Base-by-base conservation (phyloP, 2,329 filamentous ascomycete species). In the Hypoxylon sp. region DNA sequence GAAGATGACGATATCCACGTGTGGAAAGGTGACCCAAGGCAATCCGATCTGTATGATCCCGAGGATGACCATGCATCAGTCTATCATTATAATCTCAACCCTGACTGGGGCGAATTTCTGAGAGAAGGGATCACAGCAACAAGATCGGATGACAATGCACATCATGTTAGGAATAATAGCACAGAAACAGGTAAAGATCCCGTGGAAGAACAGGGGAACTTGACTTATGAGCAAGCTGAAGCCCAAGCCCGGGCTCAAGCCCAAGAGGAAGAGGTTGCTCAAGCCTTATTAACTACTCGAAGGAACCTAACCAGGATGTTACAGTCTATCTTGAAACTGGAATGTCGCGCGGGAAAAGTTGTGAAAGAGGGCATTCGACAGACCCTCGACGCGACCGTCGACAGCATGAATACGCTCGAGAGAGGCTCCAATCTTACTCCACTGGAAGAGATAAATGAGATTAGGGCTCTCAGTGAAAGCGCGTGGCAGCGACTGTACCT, bases 291-390 rank as follows among this genome's bases (percentile, higher is more conserved):
- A 0, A 66, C 67, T 1, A 61, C 72, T 3, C 69, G 71, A 5
- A 66, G 63, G 5, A 77, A 73, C 47, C 62, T 78, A 9, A 76
- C 74, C 1, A 69, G 69, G 14, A 58, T 74, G 5, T 74, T 73
- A 0, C 75, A 78, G 57, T 76, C 74, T 52, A 29, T 77, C n/a
- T 68, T 78, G 1, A 78, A 78, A 55, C 60, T 78, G 13, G 75
- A 78, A 55, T 74, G 70, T 9, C 73, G 75, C 14, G 65, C 74
- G 8, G 70, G 72, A 6, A 75, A 75, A 26, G 62, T 72, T 4
- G 73, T 73, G 10, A 77, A 78, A 8, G 74, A 78, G 35, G 73
- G 73, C 0, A 75, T 78, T 22, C 67, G 75, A 14, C 71, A 72
- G 22, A 76, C 76, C 1, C 71, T 78, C 2, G 77, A 78, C 55